A percentile compares a stretch with the other conserved stretches of the same genome.
Conservation (phyloP, 148 eudicot genomes). For the Rhododendron griersonianum region DNA sequence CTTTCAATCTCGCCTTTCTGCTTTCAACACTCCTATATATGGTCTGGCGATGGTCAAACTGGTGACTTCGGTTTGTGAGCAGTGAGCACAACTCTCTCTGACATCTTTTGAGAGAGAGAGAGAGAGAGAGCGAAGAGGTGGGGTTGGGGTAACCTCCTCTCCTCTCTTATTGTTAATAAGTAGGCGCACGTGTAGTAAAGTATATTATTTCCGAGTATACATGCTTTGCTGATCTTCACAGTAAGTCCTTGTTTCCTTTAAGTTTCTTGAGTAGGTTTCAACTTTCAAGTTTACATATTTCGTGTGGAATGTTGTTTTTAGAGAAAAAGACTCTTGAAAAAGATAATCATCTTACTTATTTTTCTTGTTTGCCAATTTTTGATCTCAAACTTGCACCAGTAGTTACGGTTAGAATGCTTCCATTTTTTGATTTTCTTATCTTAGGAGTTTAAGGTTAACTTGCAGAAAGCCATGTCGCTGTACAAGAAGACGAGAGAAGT, state of each 20-base stretch:
- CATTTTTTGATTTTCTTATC: not conserved
- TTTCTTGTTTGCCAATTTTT: not conserved
- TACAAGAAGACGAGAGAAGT: conserved; percentile 35
- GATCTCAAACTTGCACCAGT: not conserved
- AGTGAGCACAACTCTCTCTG: not conserved
- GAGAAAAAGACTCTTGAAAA: too few relatives aligned
- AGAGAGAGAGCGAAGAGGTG: too few relatives aligned
- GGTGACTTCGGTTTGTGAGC: not conserved
- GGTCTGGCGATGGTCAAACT: not conserved
- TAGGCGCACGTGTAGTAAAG: not conserved
- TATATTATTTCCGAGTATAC: not conserved
- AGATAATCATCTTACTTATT: not conserved
- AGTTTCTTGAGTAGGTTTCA: conserved; percentile 2
- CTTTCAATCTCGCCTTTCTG: not conserved
- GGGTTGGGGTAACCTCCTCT: not conserved
- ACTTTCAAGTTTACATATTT: not conserved
- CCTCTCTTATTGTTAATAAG: not conserved
- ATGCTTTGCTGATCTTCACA: not conserved
- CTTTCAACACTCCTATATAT: not conserved
- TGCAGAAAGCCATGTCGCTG: conserved; percentile 55
- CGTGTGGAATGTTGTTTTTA: not conserved
- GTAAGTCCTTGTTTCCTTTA: not conserved
- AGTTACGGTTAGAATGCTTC: not conserved
- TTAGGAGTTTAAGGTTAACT: conserved; percentile 4
- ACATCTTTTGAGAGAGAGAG: not conserved